Evolutionary conservation across 148 eudicot genomes (phyloP).

Genomic region (Nepenthes gracilis): DNA sequence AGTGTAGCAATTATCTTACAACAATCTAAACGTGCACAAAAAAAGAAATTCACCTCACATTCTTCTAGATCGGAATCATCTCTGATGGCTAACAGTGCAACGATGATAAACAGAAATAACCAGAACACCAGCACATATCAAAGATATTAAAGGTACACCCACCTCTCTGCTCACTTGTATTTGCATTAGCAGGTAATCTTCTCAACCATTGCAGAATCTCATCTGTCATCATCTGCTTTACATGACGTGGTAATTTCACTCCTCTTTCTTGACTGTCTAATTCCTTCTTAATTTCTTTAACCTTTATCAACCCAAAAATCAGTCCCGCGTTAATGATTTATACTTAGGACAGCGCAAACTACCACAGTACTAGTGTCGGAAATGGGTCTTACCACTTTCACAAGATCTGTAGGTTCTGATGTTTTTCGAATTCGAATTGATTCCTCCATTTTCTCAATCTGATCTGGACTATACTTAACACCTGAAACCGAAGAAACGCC

Average conservation of each 20-base stretch:
- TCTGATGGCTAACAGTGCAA: no score
- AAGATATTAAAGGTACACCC: slow-evolving; percentile 11
- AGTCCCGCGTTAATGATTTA: neutral
- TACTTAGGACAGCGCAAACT: neutral
- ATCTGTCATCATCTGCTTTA: slow-evolving; percentile 48
- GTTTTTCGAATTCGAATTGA: slow-evolving; percentile 57
- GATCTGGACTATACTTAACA: slow-evolving; percentile 55
- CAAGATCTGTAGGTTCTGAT: slow-evolving; percentile 60
- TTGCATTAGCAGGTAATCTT: slow-evolving; percentile 35
- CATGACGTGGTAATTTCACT: slow-evolving; percentile 30
- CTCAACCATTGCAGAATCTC: slow-evolving; percentile 47
- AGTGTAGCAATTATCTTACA: no score
- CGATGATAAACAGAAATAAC: neutral
- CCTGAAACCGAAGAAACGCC: slow-evolving; percentile 23
- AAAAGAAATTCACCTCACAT: no score
- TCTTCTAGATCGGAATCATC: no score
- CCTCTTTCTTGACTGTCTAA: slow-evolving; percentile 26
- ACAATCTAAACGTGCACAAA: no score
- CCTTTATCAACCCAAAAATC: slow-evolving; percentile 24
- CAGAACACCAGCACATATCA: neutral
- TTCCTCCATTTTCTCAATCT: slow-evolving; percentile 76
- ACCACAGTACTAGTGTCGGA: neutral
- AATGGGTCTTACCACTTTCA: slow-evolving; percentile 47
- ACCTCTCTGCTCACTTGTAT: slow-evolving; percentile 59
- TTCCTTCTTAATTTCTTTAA: slow-evolving; percentile 26